These are phyloP conservation scores for Aureobasidium sp. DNA, from an alignment of 2,329 filamentous ascomycete genomes.

Conservation along the genomic window DNA sequence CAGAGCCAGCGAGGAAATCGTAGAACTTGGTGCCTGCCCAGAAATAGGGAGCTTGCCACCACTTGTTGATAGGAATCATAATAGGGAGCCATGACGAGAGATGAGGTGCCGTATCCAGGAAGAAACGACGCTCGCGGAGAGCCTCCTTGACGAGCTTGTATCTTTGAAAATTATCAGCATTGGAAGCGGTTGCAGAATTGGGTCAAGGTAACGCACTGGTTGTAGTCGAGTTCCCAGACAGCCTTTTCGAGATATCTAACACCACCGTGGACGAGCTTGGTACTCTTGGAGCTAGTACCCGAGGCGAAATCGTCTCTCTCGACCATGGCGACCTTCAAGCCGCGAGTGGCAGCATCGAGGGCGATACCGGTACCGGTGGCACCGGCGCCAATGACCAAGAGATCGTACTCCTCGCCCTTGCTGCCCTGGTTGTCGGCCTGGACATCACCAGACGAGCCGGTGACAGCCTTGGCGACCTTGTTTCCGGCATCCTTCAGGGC, in stretches of 20 bases:
- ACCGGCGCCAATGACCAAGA: conserved; percentile 71
- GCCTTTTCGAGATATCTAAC: conserved; percentile 83
- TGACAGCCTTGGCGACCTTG: conserved; percentile 33
- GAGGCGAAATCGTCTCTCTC: conserved; percentile 78
- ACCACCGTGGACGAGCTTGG: conserved; percentile 78
- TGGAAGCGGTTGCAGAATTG: not conserved
- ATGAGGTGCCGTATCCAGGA: conserved; percentile 75
- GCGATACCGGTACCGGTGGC: conserved; percentile 76
- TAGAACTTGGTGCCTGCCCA: conserved; percentile 76
- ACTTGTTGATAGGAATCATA: conserved; percentile 73
- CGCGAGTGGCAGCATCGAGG: conserved; percentile 71
- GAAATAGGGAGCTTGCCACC: conserved; percentile 78
- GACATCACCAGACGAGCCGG: conserved; percentile 22
- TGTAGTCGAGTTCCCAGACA: conserved; percentile 77
- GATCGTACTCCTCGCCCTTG: conserved; percentile 57
- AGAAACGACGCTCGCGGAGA: conserved; percentile 74
- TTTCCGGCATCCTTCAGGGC: conserved; percentile 40
- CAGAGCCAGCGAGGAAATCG: conserved; percentile 75
- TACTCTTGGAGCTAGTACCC: conserved; percentile 80
- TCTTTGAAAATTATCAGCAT: conserved; percentile 24
- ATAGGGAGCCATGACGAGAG: conserved; percentile 75
- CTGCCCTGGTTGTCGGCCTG: conserved; percentile 23
- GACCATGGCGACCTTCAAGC: conserved; percentile 71
- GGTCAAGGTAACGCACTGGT: conserved; percentile 48
- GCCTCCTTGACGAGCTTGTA: conserved; percentile 73